Evolutionary conservation across 2,329 filamentous ascomycete species (phyloP).

Genomic region (Fusarium devonianum): DNA sequence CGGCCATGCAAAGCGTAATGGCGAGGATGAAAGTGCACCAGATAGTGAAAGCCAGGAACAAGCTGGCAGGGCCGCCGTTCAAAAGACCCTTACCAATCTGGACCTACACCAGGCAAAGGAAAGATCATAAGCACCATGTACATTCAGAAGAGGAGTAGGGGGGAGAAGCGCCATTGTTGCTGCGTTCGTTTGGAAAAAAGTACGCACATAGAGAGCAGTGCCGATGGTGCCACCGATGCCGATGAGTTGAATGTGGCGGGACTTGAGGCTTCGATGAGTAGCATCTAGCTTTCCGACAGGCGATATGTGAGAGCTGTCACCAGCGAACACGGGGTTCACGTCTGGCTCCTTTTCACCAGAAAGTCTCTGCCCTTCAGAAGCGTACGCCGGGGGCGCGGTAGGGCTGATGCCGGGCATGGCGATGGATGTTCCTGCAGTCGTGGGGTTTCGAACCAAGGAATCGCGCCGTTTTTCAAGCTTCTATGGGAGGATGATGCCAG

Average conservation of each 20-base stretch:
- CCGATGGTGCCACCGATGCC: constrained; percentile 72
- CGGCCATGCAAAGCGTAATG: constrained; percentile 69
- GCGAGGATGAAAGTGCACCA: constrained; percentile 69
- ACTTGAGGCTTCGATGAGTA: constrained; percentile 62
- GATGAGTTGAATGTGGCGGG: constrained; percentile 65
- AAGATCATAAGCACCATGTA: constrained; percentile 22
- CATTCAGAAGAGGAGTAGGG: background rate
- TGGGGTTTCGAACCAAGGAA: background rate
- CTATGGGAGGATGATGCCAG: background rate
- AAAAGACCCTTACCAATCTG: constrained; percentile 66
- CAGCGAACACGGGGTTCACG: background rate
- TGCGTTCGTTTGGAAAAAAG: background rate
- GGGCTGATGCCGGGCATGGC: constrained; percentile 38
- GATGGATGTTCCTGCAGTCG: background rate
- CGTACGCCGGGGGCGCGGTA: constrained; percentile 34
- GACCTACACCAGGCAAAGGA: constrained; percentile 45
- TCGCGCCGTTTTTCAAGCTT: too few species aligned
- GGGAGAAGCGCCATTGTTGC: background rate
- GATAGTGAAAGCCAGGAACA: constrained; percentile 66
- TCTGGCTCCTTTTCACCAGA: constrained; percentile 9
- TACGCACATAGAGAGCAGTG: constrained; percentile 63
- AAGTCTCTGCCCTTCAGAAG: constrained; percentile 35
- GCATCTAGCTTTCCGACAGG: constrained; percentile 12
- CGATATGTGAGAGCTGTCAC: background rate
- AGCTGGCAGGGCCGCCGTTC: constrained; percentile 64